Conservation (phyloP, 2,329 filamentous ascomycete species). For the Salinomyces thailandicus region DNA sequence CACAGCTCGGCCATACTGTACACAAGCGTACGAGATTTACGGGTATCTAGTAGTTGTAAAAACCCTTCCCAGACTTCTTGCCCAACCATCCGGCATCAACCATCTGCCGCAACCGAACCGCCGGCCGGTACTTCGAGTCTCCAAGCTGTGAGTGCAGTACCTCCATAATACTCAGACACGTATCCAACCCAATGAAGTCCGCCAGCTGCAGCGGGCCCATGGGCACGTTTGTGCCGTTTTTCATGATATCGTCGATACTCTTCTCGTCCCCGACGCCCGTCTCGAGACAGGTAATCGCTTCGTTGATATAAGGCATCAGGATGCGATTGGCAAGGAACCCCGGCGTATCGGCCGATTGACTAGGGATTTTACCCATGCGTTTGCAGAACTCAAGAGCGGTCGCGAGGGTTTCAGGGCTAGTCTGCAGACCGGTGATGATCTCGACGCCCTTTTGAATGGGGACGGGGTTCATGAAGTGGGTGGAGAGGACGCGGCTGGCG, state of each 20-base stretch:
- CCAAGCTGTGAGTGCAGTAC: constrained; percentile 85
- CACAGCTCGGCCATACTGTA: too few species aligned
- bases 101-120: constrained; percentile 83
- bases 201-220: constrained; percentile 93
- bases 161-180: constrained; percentile 93
- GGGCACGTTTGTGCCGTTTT: constrained; percentile 95
- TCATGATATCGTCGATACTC: constrained; percentile 96
- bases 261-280: constrained; percentile 81
- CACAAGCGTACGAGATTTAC: too few species aligned
- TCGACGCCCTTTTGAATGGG: constrained; percentile 95
- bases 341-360: constrained; percentile 76
- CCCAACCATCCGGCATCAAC: constrained; percentile 96
- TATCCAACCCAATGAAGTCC: constrained; percentile 95
- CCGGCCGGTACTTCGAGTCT: constrained; percentile 89
- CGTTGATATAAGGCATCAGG: constrained; percentile 98
- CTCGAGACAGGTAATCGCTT: constrained; percentile 91
- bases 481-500: constrained; percentile 81
- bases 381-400: constrained; percentile 77
- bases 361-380: constrained; percentile 86
- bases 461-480: constrained; percentile 99
- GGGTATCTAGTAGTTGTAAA: constrained; percentile 66
- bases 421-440: constrained; percentile 91
- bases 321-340: constrained; percentile 96
- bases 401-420: constrained; percentile 68
- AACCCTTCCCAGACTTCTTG: constrained; percentile 94